phyloP scores from a whole-genome alignment of 2,329 filamentous ascomycete genomes.

The Passalora sequoiae region DNA sequence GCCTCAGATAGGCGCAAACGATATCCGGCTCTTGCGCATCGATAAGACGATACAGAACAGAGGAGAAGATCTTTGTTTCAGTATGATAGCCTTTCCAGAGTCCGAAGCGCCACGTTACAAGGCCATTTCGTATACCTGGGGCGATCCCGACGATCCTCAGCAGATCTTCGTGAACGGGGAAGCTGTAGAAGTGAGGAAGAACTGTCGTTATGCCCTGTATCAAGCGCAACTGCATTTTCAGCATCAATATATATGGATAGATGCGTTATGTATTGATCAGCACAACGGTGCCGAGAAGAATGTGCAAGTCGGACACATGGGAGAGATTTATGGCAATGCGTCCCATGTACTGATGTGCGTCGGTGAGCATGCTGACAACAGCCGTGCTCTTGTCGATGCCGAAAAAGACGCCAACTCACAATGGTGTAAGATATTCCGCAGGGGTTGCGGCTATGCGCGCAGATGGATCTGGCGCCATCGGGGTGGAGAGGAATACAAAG shows the following conservation, averaged over 20 bases:
- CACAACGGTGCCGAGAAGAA: background rate
- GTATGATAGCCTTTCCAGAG: background rate
- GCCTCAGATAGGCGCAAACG: too few relatives aligned
- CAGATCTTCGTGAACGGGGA: background rate
- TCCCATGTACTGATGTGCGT: background rate
- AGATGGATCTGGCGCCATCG: background rate
- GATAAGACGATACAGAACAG: background rate
- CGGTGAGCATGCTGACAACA: background rate
- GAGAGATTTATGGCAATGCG: background rate
- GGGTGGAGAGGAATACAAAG: background rate
- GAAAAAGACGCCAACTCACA: background rate
- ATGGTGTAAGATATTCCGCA: background rate
- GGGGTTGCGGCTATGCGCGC: background rate
- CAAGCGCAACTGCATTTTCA: background rate
- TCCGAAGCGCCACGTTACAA: background rate
- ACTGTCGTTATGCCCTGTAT: background rate
- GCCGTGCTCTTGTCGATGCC: background rate
- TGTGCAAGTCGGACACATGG: background rate
- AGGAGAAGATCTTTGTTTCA: background rate
- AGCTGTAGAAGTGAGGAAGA: background rate
- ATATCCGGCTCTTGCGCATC: background rate
- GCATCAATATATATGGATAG: background rate
- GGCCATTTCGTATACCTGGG: background rate
- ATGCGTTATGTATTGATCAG: conserved; percentile 1
- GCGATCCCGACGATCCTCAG: background rate